Evolutionary conservation across 805 yeast species (phyloP), one percentile per base, ranked within the genome.

Genomic region (Blastobotrys muscicola): DNA sequence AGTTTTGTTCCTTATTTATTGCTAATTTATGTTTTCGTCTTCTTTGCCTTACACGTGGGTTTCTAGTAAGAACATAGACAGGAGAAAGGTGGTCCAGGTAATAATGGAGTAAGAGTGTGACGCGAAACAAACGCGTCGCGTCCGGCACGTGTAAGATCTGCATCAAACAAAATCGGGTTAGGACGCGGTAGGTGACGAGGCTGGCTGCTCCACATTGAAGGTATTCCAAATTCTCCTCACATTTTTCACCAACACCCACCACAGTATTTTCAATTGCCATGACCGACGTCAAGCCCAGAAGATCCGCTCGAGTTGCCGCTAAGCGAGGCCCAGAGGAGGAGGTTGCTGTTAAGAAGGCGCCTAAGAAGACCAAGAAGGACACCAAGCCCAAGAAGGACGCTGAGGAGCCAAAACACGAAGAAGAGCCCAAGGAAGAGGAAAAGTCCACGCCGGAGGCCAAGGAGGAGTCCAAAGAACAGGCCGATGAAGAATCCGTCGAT

Each of bases 241-340:
- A 20, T 20, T 20, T 26, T 14, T 26, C 11, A 12, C 32, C 15
- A 37, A 16, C 26, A 4, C 26, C 26, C 26, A 4, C 4, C 26
- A 20, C 26, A 4, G 6, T 6, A 6, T 4, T 6, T 14, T 3
- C 13, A 23, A 16, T 11, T 39, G 16, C 8, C 12, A 47, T 47
- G 50, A 31, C 49, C 30, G 49, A 43, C 11, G 40, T 29, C n/a
- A 38, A 33, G 34, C 34, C 47, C 9, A 36, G 51, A 38, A 43
- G 51, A n/a, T 48, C 51, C 9, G 47, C 47, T 9, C 45, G 51
- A 4, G 43, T 46, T 9, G 41, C 39, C n/a, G 45, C 46, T 30
- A 42, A 44, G 10, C 23, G 33, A 14, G 16, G 23, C 26, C 36
- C 33, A 29, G 33, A 16, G 35, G 29, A 32, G 6, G 33, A 39